Evolutionary conservation across 1,284 basidiomycete species (phyloP).

Genomic region (Phellopilus nigrolimitatus): DNA sequence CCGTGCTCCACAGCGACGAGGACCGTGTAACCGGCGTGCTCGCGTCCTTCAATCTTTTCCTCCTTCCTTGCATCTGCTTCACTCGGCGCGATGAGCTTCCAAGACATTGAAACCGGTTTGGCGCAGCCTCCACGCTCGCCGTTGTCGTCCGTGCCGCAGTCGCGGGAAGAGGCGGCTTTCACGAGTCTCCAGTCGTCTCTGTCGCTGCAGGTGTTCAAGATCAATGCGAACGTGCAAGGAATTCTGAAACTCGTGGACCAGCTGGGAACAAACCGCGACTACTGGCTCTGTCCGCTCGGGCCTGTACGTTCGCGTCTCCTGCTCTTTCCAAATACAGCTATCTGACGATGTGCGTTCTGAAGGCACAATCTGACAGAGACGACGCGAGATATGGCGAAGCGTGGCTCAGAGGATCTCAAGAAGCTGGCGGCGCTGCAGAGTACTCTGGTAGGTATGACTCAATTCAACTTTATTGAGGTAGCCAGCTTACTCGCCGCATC

Average conservation of each 20-base stretch:
- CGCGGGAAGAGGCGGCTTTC: constrained; percentile 71
- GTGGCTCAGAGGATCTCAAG: constrained; percentile 90
- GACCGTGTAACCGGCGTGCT: background rate
- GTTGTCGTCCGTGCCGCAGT: constrained; percentile 38
- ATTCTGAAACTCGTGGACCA: constrained; percentile 92
- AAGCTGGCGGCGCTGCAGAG: constrained; percentile 68
- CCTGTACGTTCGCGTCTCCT: constrained; percentile 50
- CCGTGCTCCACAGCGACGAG: background rate
- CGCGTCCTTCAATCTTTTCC: background rate
- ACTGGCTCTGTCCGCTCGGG: constrained; percentile 71
- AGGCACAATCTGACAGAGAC: constrained; percentile 90
- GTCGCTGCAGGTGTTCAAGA: constrained; percentile 96
- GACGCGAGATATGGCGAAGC: constrained; percentile 91
- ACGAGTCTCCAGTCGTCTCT: constrained; percentile 77
- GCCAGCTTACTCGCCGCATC: constrained; percentile 1
- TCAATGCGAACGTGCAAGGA: constrained; percentile 95
- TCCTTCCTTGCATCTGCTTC: background rate
- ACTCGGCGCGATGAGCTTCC: constrained; percentile 60
- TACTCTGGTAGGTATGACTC: constrained; percentile 46
- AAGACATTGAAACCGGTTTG: constrained; percentile 69
- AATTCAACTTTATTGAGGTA: constrained; percentile 1
- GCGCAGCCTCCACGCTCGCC: constrained; percentile 41
- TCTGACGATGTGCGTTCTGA: background rate
- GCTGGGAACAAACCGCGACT: constrained; percentile 77
- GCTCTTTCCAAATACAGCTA: background rate